Evolutionary conservation across 2,329 filamentous ascomycete species (phyloP).

Genomic region (Fusarium sp.): DNA sequence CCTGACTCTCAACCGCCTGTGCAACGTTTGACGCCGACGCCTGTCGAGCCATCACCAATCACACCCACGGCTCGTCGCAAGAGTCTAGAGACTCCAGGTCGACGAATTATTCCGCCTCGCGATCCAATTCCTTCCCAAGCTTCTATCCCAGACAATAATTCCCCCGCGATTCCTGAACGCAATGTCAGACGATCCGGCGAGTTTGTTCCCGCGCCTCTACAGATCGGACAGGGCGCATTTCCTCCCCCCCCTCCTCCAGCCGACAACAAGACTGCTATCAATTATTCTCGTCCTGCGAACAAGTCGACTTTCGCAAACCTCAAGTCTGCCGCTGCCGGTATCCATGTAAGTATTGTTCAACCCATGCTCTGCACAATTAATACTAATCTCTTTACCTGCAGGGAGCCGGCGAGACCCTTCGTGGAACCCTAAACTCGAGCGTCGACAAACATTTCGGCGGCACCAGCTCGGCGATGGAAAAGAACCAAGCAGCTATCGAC

Average conservation of each 20-base stretch:
- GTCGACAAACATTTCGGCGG: slow-evolving; percentile 42
- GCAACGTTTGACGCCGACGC: slow-evolving; percentile 16
- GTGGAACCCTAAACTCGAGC: slow-evolving; percentile 45
- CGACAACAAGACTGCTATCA: slow-evolving; percentile 7
- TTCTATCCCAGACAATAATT: slow-evolving; percentile 10
- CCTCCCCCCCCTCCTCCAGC: slow-evolving; percentile 2
- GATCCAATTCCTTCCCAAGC: slow-evolving; percentile 24
- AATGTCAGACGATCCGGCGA: slow-evolving; percentile 17
- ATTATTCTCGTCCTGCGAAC: slow-evolving; percentile 34
- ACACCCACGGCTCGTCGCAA: slow-evolving; percentile 36
- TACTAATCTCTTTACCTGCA: slow-evolving; percentile 3
- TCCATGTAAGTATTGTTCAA: slow-evolving; percentile 26
- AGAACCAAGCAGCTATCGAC: slow-evolving; percentile 45
- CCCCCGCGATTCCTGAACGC: slow-evolving; percentile 40
- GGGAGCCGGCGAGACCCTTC: slow-evolving; percentile 47
- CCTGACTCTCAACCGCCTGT: slow-evolving; percentile 1
- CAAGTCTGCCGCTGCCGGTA: slow-evolving; percentile 43
- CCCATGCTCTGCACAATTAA: rapidly evolving
- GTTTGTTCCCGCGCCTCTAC: slow-evolving; percentile 13
- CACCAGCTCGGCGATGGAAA: slow-evolving; percentile 29
- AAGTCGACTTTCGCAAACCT: slow-evolving; percentile 45
- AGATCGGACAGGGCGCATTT: slow-evolving; percentile 16
- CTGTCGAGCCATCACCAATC: slow-evolving; percentile 12
- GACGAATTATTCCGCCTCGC: slow-evolving; percentile 42
- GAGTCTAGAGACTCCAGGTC: slow-evolving; percentile 46